Conservation (phyloP, 495 filamentous ascomycete genomes). For the Delitschia confertaspora region DNA sequence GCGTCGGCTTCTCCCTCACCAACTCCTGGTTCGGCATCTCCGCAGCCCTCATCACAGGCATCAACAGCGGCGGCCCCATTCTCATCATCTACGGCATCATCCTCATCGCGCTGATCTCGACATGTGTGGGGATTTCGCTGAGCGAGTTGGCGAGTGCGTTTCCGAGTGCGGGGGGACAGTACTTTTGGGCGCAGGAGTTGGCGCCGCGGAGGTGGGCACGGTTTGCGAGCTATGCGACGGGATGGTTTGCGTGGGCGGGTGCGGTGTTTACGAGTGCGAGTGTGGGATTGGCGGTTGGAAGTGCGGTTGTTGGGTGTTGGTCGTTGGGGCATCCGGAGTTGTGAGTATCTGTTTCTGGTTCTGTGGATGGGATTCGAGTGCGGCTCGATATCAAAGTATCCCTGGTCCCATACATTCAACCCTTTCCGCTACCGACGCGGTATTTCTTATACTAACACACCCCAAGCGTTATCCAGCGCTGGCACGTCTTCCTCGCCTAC, state of each 20-base stretch:
- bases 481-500: constrained; percentile 46
- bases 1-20: constrained; percentile 53
- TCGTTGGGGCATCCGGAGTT: constrained; percentile 50
- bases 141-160: constrained; percentile 50
- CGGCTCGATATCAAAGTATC: too few species aligned
- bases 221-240: constrained; percentile 48
- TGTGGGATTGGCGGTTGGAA: constrained; percentile 47
- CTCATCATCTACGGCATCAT: constrained; percentile 55
- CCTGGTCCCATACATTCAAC: not conserved
- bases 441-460: constrained; percentile 15
- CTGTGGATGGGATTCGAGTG: not conserved
- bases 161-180: constrained; percentile 56
- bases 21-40: constrained; percentile 60
- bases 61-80: constrained; percentile 52
- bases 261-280: constrained; percentile 51
- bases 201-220: constrained; percentile 46
- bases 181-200: constrained; percentile 54
- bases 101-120: constrained; percentile 45
- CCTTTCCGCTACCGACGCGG: too few species aligned
- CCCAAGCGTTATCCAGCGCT: constrained; percentile 42
- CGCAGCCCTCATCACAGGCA: constrained; percentile 49
- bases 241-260: constrained; percentile 51
- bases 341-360: constrained; percentile 34
- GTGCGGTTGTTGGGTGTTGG: constrained; percentile 48
- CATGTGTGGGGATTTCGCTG: constrained; percentile 47